phyloP scores from a whole-genome alignment of 2,329 filamentous ascomycete genomes.

The Arachnomyces sp. region DNA sequence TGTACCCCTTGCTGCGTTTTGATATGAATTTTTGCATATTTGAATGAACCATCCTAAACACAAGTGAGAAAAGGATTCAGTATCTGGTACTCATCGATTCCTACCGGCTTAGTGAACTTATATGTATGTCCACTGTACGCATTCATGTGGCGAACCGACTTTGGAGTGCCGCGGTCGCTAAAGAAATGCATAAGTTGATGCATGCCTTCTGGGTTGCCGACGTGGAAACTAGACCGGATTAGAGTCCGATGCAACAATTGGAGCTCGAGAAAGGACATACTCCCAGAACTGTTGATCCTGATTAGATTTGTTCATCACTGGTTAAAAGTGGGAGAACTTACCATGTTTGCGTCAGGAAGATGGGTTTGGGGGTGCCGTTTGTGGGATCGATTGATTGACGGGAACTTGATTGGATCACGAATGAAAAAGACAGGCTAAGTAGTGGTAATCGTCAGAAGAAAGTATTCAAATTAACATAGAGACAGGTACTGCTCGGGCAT shows the following conservation, averaged over 20 bases:
- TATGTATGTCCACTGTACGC: constrained; percentile 58
- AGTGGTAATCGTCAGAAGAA: no score
- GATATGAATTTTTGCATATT: constrained; percentile 54
- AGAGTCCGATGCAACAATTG: no score
- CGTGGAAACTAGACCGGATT: constrained; percentile 32
- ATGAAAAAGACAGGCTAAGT: constrained; percentile 59
- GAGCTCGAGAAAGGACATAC: constrained; percentile 12
- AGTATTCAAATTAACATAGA: no score
- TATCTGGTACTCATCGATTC: constrained; percentile 20
- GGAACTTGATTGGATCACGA: constrained; percentile 61
- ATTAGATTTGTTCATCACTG: constrained; percentile 12
- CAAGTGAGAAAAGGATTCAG: neutral
- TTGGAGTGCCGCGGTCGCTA: constrained; percentile 56
- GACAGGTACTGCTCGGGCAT: no score
- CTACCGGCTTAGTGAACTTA: constrained; percentile 58
- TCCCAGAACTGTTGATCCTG: constrained; percentile 27
- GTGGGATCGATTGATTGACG: constrained; percentile 61
- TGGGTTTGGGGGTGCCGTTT: constrained; percentile 61
- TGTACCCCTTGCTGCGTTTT: constrained; percentile 21
- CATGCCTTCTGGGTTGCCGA: constrained; percentile 52
- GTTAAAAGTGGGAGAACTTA: neutral
- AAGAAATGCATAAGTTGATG: constrained; percentile 58
- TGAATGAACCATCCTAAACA: constrained; percentile 54
- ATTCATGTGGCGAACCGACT: constrained; percentile 55
- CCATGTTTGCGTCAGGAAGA: no score